These are phyloP conservation scores for Viridothelium virens DNA, from an alignment of 495 filamentous ascomycete genomes.

Conservation along the genomic window DNA sequence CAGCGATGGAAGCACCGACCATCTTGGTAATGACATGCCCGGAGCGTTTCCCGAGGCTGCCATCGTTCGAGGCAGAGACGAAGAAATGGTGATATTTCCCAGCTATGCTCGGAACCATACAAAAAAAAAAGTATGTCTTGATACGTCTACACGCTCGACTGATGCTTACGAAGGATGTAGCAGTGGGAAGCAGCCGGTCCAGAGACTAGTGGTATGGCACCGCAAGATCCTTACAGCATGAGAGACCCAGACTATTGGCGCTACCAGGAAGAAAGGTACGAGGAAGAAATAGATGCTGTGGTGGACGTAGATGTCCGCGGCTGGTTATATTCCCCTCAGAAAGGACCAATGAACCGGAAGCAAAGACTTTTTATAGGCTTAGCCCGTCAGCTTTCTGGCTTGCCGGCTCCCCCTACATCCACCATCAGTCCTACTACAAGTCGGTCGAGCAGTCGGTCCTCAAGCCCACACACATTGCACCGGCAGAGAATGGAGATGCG, in stretches of 20 bases:
- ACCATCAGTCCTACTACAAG: constrained; percentile 27
- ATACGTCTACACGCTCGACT: background rate
- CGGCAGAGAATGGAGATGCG: constrained; percentile 30
- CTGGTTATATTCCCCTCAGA: constrained; percentile 84
- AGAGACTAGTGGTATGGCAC: constrained; percentile 25
- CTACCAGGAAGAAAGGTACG: constrained; percentile 58
- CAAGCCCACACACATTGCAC: constrained; percentile 34
- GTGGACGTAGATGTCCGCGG: constrained; percentile 92
- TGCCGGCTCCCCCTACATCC: constrained; percentile 55
- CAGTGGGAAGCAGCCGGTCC: constrained; percentile 23
- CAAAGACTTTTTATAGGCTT: constrained; percentile 79
- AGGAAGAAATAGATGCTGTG: constrained; percentile 64
- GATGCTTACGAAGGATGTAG: constrained; percentile 20
- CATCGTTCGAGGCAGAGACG: constrained; percentile 67
- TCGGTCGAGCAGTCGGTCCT: constrained; percentile 30
- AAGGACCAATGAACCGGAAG: constrained; percentile 78
- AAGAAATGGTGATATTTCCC: constrained; percentile 91
- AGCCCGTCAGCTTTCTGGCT: constrained; percentile 73
- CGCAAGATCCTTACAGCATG: constrained; percentile 32
- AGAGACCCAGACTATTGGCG: constrained; percentile 60
- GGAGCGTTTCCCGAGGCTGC: constrained; percentile 74
- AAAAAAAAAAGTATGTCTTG: constrained; percentile 34
- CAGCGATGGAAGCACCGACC: constrained; percentile 45
- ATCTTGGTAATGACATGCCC: constrained; percentile 32
- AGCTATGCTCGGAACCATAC: constrained; percentile 72